These are phyloP conservation scores for Calonectria ilicicola DNA, from an alignment of 2,329 filamentous ascomycete species.

Conservation along the genomic window DNA sequence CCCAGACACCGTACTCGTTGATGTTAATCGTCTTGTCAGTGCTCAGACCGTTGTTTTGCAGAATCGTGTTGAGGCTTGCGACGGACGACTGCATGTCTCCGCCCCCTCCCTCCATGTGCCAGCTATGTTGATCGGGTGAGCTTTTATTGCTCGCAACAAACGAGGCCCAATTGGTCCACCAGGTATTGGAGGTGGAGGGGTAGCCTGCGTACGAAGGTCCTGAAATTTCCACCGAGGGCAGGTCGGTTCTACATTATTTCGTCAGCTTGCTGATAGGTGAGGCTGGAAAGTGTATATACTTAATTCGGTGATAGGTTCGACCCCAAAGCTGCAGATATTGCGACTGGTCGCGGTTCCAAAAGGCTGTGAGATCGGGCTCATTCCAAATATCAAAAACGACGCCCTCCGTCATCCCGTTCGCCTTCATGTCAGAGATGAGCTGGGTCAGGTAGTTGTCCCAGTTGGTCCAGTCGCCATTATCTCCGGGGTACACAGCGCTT, in stretches of 20 bases:
- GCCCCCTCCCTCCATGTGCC: slow-evolving; percentile 25
- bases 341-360: slow-evolving; percentile 31
- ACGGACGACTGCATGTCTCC: slow-evolving; percentile 6
- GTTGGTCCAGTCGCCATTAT: slow-evolving; percentile 60
- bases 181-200: slow-evolving; percentile 3
- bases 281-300: slow-evolving; percentile 11
- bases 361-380: slow-evolving; percentile 56
- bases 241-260: not conserved
- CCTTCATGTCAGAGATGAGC: slow-evolving; percentile 51
- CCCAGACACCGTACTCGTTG: slow-evolving; percentile 59
- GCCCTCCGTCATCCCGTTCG: slow-evolving; percentile 50
- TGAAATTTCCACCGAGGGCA: slow-evolving; percentile 4
- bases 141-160: not conserved
- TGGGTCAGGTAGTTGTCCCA: slow-evolving; percentile 57
- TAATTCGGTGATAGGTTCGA: slow-evolving; percentile 29
- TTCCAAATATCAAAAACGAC: slow-evolving; percentile 66
- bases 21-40: slow-evolving; percentile 54
- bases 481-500: slow-evolving; percentile 57
- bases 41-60: not conserved
- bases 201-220: slow-evolving; percentile 22
- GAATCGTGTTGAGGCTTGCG: slow-evolving; percentile 6
- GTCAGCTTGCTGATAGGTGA: not conserved
- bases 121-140: slow-evolving; percentile 25
- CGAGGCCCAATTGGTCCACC: slow-evolving; percentile 22
- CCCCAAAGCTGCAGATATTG: slow-evolving; percentile 35